Percentiles rank a stretch among this genome's conserved stretches.
phyloP scores from a whole-genome alignment of 306 rosid genomes.

The Lotus japonicus region DNA sequence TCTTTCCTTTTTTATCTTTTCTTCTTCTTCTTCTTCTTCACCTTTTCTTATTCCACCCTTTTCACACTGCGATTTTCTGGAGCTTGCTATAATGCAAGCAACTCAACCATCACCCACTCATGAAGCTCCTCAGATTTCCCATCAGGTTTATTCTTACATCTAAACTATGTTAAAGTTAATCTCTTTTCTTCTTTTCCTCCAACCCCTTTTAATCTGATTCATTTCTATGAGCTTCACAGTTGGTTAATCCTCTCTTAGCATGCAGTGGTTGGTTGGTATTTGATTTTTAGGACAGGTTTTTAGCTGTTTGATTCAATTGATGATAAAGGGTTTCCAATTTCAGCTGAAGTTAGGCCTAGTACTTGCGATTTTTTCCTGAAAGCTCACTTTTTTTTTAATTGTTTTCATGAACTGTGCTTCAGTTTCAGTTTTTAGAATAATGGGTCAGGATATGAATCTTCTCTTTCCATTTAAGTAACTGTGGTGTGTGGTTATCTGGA shows the following conservation, averaged over 20 bases:
- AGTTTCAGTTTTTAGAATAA: conserved; percentile 14
- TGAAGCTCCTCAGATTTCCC: conserved; percentile 21
- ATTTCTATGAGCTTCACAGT: not conserved
- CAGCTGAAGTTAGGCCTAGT: not conserved
- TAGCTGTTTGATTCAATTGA: not conserved
- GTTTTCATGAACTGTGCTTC: not conserved
- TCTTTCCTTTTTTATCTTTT: not conserved
- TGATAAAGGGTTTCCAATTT: conserved; percentile 14
- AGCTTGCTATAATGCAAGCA: conserved; percentile 48
- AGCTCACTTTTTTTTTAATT: conserved; percentile 3
- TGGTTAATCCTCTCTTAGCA: not conserved
- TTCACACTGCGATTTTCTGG: conserved; percentile 4
- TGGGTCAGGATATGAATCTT: conserved; percentile 4
- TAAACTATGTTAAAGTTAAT: not conserved
- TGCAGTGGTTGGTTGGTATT: not conserved
- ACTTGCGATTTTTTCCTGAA: conserved; percentile 6
- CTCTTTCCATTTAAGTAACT: not conserved
- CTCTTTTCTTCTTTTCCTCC: not conserved
- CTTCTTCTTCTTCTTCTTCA: not conserved
- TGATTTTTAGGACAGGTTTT: not conserved
- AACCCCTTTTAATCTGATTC: not conserved
- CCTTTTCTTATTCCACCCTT: not conserved
- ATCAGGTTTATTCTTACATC: conserved; percentile 26
- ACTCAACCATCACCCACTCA: conserved; percentile 25
- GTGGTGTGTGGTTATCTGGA: not conserved